These are phyloP conservation scores for Pseudocercospora eumusae DNA, from an alignment of 2,329 filamentous ascomycete species.

Conservation along the genomic window DNA sequence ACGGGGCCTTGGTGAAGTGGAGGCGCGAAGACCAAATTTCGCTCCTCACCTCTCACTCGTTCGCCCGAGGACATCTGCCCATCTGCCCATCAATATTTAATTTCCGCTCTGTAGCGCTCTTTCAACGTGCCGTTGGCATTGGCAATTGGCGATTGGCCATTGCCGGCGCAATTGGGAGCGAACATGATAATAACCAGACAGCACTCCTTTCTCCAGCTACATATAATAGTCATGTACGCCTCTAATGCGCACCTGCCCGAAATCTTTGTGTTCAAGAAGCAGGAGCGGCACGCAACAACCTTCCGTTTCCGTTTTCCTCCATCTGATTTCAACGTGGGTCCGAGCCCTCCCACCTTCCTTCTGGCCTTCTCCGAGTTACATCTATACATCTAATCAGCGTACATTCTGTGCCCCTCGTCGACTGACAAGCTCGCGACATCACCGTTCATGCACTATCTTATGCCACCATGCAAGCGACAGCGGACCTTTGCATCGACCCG, in stretches of 20 bases:
- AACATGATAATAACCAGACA: not conserved
- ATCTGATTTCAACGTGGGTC: not conserved
- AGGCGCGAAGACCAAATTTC: not conserved
- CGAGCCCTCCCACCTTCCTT: not conserved
- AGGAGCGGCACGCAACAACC: not conserved
- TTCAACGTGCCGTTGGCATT: not conserved
- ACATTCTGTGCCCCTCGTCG: not conserved
- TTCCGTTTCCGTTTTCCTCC: not conserved
- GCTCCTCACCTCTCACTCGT: not conserved
- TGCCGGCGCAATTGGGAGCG: not conserved
- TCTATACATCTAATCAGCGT: too few species aligned
- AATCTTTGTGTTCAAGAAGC: not conserved
- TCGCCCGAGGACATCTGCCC: not conserved
- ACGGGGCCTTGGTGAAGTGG: not conserved
- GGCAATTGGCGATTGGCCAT: too few species aligned
- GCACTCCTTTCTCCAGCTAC: not conserved
- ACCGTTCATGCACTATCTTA: slow-evolving; percentile 6
- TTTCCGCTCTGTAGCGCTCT: not conserved
- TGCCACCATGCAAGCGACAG: slow-evolving; percentile 2
- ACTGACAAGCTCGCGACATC: not conserved
- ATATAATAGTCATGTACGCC: too few species aligned
- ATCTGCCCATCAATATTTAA: not conserved
- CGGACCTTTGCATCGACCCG: slow-evolving; percentile 7
- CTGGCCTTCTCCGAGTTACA: too few species aligned
- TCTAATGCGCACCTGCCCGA: not conserved